phyloP scores from a whole-genome alignment of 805 yeast species.

The Yamadazyma phyllophila region DNA sequence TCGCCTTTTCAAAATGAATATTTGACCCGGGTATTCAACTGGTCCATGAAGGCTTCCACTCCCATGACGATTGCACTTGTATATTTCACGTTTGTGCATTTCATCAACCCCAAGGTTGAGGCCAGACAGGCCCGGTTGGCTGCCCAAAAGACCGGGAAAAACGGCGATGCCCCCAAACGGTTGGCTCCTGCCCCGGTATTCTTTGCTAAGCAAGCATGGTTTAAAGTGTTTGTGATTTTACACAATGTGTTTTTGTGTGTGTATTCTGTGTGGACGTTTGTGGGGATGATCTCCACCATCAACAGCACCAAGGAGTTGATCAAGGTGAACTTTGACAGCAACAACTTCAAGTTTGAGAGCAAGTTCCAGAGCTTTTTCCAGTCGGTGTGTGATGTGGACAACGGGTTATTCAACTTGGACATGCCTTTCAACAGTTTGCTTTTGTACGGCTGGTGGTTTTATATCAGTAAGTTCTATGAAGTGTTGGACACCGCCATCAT shows the following conservation, averaged over 20 bases:
- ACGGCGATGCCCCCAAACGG: constrained; percentile 24
- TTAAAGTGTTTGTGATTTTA: constrained; percentile 54
- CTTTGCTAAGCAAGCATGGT: constrained; percentile 43
- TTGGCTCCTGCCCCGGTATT: constrained; percentile 54
- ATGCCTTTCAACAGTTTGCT: constrained; percentile 38
- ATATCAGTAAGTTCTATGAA: constrained; percentile 69
- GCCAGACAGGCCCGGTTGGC: constrained; percentile 40
- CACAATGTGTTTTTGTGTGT: constrained; percentile 62
- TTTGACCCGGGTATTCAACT: constrained; percentile 35
- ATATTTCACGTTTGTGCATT: constrained; percentile 59
- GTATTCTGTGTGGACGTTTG: constrained; percentile 70
- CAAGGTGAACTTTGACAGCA: constrained; percentile 13
- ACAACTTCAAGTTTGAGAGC: constrained; percentile 19
- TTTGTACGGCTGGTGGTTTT: constrained; percentile 64
- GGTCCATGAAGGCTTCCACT: constrained; percentile 47
- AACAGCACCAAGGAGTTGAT: constrained; percentile 33
- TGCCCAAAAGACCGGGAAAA: constrained; percentile 16
- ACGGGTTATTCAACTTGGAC: constrained; percentile 51
- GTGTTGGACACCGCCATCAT: constrained; percentile 67
- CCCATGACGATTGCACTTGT: constrained; percentile 57
- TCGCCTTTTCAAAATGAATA: constrained; percentile 32
- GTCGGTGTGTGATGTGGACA: constrained; percentile 56
- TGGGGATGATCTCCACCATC: constrained; percentile 60
- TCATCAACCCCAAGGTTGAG: constrained; percentile 46
- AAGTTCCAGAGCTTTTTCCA: constrained; percentile 52